These are phyloP conservation scores for Paecilomyces fulvus DNA, from an alignment of 2,329 filamentous ascomycete species.

Conservation along the genomic window DNA sequence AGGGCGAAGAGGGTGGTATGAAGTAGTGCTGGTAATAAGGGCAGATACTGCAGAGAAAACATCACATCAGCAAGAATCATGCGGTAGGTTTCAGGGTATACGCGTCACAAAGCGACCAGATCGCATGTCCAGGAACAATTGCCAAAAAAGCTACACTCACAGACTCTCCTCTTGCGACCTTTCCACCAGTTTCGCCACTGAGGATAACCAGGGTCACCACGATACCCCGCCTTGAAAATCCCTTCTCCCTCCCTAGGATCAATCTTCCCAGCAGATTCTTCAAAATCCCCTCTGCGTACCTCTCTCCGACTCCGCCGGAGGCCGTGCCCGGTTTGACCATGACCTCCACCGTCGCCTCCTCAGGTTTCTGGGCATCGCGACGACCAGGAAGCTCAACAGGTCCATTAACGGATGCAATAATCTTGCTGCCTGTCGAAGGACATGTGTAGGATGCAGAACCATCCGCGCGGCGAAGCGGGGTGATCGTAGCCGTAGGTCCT, in stretches of 20 bases:
- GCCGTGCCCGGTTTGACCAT: conserved; percentile 79
- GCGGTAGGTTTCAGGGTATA: background rate
- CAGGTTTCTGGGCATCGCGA: conserved; percentile 74
- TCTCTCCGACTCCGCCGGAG: conserved; percentile 72
- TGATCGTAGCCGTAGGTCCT: conserved; percentile 24
- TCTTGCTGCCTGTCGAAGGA: conserved; percentile 56
- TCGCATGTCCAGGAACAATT: background rate
- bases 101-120: background rate
- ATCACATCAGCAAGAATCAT: conserved; percentile 5
- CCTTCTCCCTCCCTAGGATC: conserved; percentile 35
- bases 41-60: conserved; percentile 54
- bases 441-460: conserved; percentile 35
- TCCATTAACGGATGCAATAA: conserved; percentile 82
- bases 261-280: conserved; percentile 28
- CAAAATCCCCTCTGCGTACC: conserved; percentile 63
- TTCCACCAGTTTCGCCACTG: conserved; percentile 23
- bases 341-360: conserved; percentile 85
- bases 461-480: conserved; percentile 28
- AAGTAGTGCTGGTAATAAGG: conserved; percentile 70
- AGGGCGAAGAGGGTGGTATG: conserved; percentile 72
- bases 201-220: conserved; percentile 36
- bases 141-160: conserved; percentile 18
- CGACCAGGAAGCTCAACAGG: conserved; percentile 76
- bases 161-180: conserved; percentile 27
- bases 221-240: conserved; percentile 33